phyloP scores from a whole-genome alignment of 441 rosid genomes.

The Manihot esculenta region DNA sequence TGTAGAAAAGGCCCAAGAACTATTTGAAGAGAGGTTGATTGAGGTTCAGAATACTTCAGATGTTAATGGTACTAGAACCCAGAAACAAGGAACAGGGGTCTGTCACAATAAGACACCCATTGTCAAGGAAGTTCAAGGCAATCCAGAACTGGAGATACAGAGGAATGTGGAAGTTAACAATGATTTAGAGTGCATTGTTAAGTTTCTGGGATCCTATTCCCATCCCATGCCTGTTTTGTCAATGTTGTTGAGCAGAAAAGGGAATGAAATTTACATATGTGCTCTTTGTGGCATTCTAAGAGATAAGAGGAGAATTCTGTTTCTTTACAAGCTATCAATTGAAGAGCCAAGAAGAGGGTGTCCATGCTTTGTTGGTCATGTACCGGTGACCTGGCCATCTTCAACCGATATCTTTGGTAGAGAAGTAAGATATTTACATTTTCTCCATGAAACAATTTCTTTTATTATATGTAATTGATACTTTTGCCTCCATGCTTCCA shows the following conservation, averaged over 20 bases:
- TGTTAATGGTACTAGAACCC: conserved; percentile 27
- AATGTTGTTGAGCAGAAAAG: conserved; percentile 48
- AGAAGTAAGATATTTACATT: conserved; percentile 38
- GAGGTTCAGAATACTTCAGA: conserved; percentile 29
- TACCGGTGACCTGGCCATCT: conserved; percentile 48
- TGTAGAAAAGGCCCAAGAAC: conserved; percentile 30
- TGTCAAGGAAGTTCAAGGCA: conserved; percentile 33
- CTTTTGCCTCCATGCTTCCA: conserved; percentile 15
- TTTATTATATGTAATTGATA: conserved; percentile 9
- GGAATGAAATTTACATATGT: conserved; percentile 59
- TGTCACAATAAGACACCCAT: conserved; percentile 24
- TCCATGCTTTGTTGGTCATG: conserved; percentile 74
- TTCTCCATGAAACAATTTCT: conserved; percentile 13
- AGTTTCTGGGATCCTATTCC: conserved; percentile 74
- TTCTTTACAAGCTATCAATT: conserved; percentile 59
- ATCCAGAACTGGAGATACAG: conserved; percentile 35
- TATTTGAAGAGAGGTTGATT: conserved; percentile 28
- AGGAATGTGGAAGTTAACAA: conserved; percentile 37
- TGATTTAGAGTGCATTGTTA: conserved; percentile 46
- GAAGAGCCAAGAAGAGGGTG: conserved; percentile 53
- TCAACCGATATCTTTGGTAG: conserved; percentile 39
- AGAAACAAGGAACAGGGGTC: conserved; percentile 26
- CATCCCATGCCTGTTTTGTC: conserved; percentile 65
- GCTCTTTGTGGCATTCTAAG: conserved; percentile 53
- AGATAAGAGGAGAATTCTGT: conserved; percentile 50